Conservation (phyloP, 129 eudicot genomes). For the Erigeron canadensis region DNA sequence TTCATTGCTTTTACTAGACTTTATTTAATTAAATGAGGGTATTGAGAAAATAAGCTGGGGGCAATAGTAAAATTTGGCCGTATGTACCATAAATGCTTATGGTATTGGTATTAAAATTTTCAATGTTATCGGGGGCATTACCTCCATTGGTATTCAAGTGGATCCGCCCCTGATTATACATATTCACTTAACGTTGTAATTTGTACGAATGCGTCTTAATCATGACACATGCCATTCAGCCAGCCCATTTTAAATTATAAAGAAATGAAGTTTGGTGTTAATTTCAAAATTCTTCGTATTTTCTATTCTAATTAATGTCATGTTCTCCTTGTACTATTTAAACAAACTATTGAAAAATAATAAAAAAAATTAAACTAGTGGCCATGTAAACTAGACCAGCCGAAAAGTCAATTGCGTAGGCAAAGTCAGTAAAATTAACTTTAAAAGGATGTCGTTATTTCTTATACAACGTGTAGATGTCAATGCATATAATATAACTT, state of each 20-base stretch:
- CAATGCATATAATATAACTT: background rate
- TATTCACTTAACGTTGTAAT: no score
- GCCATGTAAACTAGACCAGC: conserved; percentile 7
- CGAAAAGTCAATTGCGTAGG: conserved; percentile 18
- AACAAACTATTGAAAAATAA: no score
- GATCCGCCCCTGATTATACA: no score
- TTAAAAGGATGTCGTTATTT: background rate
- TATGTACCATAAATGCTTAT: no score
- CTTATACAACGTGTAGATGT: background rate
- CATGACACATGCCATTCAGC: background rate
- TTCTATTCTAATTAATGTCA: background rate
- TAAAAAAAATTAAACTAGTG: no score
- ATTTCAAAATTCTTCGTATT: background rate
- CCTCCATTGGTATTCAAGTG: no score
- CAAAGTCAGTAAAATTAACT: background rate
- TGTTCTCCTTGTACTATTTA: background rate
- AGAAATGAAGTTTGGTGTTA: background rate
- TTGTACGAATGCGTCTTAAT: background rate
- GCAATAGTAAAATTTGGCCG: no score
- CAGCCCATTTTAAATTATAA: background rate
- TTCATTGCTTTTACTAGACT: no score
- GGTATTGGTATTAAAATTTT: no score
- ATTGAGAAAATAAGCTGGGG: no score
- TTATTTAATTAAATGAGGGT: no score
- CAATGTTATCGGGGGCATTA: no score